Base-by-base conservation (phyloP, 768 basidiomycete species). In the Tephrocybe sp. region DNA sequence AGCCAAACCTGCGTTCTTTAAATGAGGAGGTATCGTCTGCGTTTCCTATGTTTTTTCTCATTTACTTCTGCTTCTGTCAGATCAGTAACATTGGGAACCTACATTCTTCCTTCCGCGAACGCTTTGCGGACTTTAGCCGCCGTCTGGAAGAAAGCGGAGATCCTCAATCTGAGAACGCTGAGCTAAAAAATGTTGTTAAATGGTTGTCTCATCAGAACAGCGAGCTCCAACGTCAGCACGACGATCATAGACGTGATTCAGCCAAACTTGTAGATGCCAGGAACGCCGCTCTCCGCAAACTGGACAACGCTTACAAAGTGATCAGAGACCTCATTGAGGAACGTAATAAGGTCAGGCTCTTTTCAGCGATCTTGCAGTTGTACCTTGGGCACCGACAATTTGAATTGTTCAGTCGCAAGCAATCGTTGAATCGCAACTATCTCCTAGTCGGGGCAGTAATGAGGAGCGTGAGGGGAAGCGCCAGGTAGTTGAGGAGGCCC, bases 261-360 rank as follows among this genome's bases (percentile, higher is more conserved):
- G 60, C 66, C 5, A 65, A 61, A 16, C 67, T 65, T 4, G 53
- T 74, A 49, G 55, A 58, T 26, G 70, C 69, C 32, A 64, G 71
- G 36, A 65, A 69, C 19, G 66, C 61, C 2, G 62, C 64, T 4
- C 60, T 68, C 38, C 60, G 49, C 22, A 72, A 67, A 49, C 52
- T 73, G 60, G 69, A 42, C 50, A 67, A 73, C 42, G 64, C 74
- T 23, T 63, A 68, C 16, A 72, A 67, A 52, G 69, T 78, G 12
- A 65, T 80, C 48, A 58, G 65, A 34, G 70, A 74, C 51, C 61
- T 81, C 23, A 45, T 79, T 13, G 64, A 72, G 23, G 74, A 77
- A 50, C 65, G 68, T 39, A 71, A 73, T 62, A 65, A 73, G 58
- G 60, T 54, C 38, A 48, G 42, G 52, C n/a, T 32, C 39, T 51